Evolutionary conservation across 169 alveolate genomes (phyloP), one percentile per base, ranked within the genome.

Genomic region (Cryptosporidium baileyi): DNA sequence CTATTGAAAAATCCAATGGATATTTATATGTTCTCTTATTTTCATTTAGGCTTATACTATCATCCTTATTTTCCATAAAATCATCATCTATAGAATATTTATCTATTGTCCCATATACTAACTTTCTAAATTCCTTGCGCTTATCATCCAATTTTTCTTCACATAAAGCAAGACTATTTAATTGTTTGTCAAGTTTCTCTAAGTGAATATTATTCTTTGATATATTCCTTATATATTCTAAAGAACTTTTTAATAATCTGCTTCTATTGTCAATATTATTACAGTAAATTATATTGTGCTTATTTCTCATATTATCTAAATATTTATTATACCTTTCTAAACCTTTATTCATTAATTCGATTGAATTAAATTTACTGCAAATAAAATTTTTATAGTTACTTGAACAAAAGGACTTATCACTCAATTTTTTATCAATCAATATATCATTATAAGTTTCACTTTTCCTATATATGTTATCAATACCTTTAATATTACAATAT

Each of bases 151-250:
- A 40, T 24, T 74, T 51, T 24, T 47, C 49, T 41, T 74, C 85
- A 32, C 67, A 74, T 24, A 74, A 36, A 4, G 85, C 85, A 24
- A 74, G 85, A 19, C 67, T 74, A 74, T 74, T 38, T 36, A 74
- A 57, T 5, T 74, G 85, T 17, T 15, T 74, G 3, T 61, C 85
- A 17, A 74, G 41, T 32, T 34, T 61, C 15, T 74, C 85, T 24
- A 74, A 36, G 34, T 74, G 63, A 24, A 15, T 57, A n/a, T 74
- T 74, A 4, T 30, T 74, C 28, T 22, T 38, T 4, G 74, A 54
- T 26, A 74, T 30, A 3, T 4, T 54, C 32, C 54, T 74, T 8
- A 74, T 40, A 51, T 51, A 74, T 19, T 51, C 61, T 34, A 74
- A 22, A 11, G 85, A 74, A 8, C 67, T 60, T 38, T 59, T 74